Conservation (phyloP, 306 rosid genomes). For the Prunus salicina region DNA sequence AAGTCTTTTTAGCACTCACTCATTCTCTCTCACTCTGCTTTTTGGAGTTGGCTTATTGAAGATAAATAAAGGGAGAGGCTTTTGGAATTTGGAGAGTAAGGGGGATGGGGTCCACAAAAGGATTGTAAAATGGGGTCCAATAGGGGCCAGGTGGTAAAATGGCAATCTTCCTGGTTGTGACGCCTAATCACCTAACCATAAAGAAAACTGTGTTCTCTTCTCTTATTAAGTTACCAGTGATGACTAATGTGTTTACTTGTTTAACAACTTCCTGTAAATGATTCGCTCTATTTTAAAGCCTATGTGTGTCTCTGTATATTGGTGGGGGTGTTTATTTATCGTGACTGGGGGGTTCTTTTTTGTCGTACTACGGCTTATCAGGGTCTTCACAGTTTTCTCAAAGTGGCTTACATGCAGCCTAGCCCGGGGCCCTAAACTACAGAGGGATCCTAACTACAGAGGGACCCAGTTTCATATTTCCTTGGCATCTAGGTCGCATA, state of each 20-base stretch:
- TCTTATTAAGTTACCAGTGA: background rate
- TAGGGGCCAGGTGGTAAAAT: background rate
- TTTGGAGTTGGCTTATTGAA: background rate
- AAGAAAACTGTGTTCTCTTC: background rate
- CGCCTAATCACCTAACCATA: background rate
- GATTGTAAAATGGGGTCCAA: background rate
- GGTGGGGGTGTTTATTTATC: too few species aligned
- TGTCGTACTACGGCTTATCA: constrained; percentile 6
- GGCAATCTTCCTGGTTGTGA: background rate
- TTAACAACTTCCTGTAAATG: background rate
- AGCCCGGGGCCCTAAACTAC: background rate
- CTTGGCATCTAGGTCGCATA: background rate
- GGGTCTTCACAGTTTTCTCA: constrained; percentile 2
- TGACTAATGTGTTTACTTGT: background rate
- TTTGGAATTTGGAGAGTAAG: background rate
- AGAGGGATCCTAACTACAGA: background rate
- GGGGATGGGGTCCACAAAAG: background rate
- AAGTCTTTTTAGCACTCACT: background rate
- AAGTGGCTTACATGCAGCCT: constrained; percentile 29
- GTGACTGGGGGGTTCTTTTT: background rate
- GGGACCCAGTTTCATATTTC: background rate
- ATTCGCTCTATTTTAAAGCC: too few species aligned
- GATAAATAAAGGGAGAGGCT: background rate
- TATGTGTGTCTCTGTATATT: too few species aligned
- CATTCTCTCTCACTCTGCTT: background rate